Base-by-base conservation (phyloP, 768 basidiomycete species). In the Clitopilus hobsonii region DNA sequence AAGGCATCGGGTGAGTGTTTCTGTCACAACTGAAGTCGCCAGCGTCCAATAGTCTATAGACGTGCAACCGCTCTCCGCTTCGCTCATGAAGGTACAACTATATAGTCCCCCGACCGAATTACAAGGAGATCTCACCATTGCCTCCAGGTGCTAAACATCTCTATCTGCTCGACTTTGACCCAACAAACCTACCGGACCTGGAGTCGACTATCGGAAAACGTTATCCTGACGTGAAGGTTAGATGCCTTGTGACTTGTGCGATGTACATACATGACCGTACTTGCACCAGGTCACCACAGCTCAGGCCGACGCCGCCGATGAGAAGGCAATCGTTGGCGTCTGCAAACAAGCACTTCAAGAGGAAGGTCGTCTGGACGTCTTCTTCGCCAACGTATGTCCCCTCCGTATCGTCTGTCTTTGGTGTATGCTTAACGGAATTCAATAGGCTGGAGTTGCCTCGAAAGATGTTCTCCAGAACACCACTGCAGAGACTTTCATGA, bases 301-400 rank as follows among this genome's bases (percentile, higher is more conserved):
- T 28, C 81, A 86, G 65, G 94, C 83, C 13, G 95, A 98, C 66
- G 94, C 94, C 13, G 86, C 93, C 18, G 85, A 92, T 63, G 86
- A 93, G 52, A 61, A 69, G 11, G 79, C 86, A 8, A 86, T 97
- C 54, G 74, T 81, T 20, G 71, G 69, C 5, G 67, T 94, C 1
- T 93, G 94, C 67, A 72, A 86, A 54, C 84, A 75, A 55, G 91
- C 89, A 2, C 63, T 93, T 27, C 70, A 80, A 38, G 93, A 97
- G 57, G 87, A 95, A 65, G 93, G 94, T 7, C 80, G 84, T 56
- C 76, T 98, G 11, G 95, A 98, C 61, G 85, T 95, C 59, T 97
- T 97, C 77, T 98, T 94, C 66, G 95, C 95, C 28, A 97, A 98
- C 67, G 94, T 92, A 63, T 52, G 83, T 10, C 23, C 10, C 24